Evolutionary conservation across 805 yeast species (phyloP).

Genomic region (Saturnispora mendoncae): DNA sequence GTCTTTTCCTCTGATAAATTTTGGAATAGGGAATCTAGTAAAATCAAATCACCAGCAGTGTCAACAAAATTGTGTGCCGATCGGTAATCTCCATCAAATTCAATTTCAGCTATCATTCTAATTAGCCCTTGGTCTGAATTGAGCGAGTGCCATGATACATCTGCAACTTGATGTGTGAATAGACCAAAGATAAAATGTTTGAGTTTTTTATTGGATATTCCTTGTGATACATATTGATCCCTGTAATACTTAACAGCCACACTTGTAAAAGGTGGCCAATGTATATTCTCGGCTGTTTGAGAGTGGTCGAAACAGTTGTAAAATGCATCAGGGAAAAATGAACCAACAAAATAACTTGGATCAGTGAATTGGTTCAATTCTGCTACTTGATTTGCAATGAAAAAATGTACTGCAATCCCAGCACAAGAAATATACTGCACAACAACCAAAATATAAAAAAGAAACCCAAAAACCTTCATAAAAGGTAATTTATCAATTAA

Average conservation of each 20-base stretch:
- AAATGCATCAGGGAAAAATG: constrained; percentile 63
- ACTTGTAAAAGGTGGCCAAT: constrained; percentile 60
- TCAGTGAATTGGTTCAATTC: constrained; percentile 22
- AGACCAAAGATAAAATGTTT: constrained; percentile 52
- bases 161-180: constrained; percentile 54
- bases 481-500: not conserved
- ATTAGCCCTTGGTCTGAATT: constrained; percentile 48
- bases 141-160: constrained; percentile 61
- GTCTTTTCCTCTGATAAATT: constrained; percentile 17
- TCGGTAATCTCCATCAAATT: constrained; percentile 42
- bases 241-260: constrained; percentile 37
- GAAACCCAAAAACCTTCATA: not conserved
- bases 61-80: constrained; percentile 50
- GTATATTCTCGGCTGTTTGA: constrained; percentile 51
- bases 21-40: constrained; percentile 32
- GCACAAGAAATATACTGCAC: constrained; percentile 8
- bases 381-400: constrained; percentile 31
- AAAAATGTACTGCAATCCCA: constrained; percentile 31
- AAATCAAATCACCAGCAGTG: constrained; percentile 55
- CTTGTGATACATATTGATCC: constrained; percentile 17
- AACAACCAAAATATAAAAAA: not conserved
- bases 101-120: constrained; percentile 39
- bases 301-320: constrained; percentile 48
- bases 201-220: constrained; percentile 23
- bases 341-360: constrained; percentile 43